Evolutionary conservation across 192 early-diverging fungal species (phyloP), one percentile per base, ranked within the genome.

Genomic region (Dissophora ornata): DNA sequence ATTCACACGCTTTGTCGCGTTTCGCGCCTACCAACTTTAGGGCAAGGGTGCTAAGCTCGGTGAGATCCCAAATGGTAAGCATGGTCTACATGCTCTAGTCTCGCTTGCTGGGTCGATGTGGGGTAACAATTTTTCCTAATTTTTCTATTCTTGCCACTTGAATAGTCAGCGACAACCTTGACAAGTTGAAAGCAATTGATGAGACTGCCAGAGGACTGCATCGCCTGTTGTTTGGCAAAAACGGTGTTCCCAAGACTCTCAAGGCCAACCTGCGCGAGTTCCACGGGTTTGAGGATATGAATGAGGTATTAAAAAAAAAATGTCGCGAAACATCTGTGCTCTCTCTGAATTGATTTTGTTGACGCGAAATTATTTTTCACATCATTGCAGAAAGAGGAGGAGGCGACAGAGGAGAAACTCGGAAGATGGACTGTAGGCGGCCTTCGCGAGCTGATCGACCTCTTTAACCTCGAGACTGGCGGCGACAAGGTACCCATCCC

Each of bases 151-250:
- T 47, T 47, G 36, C 36, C 13, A 38, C 46, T 8, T 29, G 26
- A 18, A 4, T 58, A 69, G 67, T 69, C 33, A 60, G 45, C 25
- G 44, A 15, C 38, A 60, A 69, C 15, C 47, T 69, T 1, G 67
- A 69, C 50, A 69, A 50, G 25, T 24, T 60, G 32, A 69, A 69
- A 57, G 48, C 61, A 13, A 69, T 58, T 26, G 67, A 69, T 42
- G 67, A 69, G 48, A 60, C 49, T 3, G 57, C 58, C 2, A 48
- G 53, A 8, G 55, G 54, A 19, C 57, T 69, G 15, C 67, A 69
- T 50, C 67, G 67, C 26, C 40, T 69, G 10, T 33, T 69, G 48
- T 69, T 59, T 51, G 67, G 67, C n/a, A 50, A 25, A 19, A 55
- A 60, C 32, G 57, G 58, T 4, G 41, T 58, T 26, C 67, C 67